Evolutionary conservation across 257 asterid genomes (phyloP).

Genomic region (Cinchona pubescens): DNA sequence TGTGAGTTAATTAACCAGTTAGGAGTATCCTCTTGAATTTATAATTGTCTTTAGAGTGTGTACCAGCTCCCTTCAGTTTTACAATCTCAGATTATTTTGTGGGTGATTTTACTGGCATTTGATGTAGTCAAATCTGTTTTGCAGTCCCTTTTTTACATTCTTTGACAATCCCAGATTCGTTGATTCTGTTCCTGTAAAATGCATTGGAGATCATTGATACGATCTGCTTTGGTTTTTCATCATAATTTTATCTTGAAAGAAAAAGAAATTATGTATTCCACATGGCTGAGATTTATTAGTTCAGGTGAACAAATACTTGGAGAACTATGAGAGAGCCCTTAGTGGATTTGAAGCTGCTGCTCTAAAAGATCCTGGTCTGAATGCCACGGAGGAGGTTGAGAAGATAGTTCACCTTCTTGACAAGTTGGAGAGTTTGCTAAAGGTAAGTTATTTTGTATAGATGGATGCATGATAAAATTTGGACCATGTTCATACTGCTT

Average conservation of each 20-base stretch:
- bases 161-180: background rate
- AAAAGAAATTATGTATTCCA: background rate
- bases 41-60: background rate
- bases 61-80: background rate
- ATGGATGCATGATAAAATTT: background rate
- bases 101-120: too few species aligned
- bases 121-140: too few species aligned
- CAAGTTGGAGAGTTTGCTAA: constrained; percentile 57
- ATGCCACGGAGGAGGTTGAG: constrained; percentile 68
- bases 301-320: constrained; percentile 86
- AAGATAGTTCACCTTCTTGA: constrained; percentile 70
- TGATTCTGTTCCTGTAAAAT: background rate
- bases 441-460: constrained; percentile 42
- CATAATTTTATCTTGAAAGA: background rate
- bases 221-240: background rate
- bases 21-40: background rate
- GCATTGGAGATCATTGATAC: background rate
- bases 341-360: constrained; percentile 99
- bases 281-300: constrained; percentile 1
- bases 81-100: too few species aligned
- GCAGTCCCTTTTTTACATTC: background rate
- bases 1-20: background rate
- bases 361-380: constrained; percentile 78
- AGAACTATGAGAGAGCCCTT: constrained; percentile 93
- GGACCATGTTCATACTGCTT: background rate